phyloP scores from a whole-genome alignment of 331 rosid species.

The Pyracantha coccinea region DNA sequence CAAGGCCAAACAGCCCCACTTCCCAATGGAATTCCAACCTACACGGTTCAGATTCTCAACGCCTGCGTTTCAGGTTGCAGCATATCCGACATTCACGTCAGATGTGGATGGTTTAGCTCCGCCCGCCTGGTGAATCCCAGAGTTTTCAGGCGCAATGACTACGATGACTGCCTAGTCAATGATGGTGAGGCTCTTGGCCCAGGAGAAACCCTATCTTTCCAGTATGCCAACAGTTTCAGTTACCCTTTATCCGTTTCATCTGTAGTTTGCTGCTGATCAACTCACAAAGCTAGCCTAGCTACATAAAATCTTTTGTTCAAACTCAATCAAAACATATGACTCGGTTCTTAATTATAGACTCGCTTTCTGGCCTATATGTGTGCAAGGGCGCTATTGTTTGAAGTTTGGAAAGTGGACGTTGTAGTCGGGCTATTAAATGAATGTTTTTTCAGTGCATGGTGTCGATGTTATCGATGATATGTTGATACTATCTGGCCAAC shows the following conservation, averaged over 20 bases:
- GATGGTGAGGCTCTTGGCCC: slow-evolving; percentile 38
- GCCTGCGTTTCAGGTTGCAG: slow-evolving; percentile 37
- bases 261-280: slow-evolving; percentile 20
- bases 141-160: slow-evolving; percentile 35
- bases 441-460: too few species aligned
- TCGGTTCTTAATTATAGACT: neutral
- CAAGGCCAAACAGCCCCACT: slow-evolving; percentile 44
- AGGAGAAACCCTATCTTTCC: slow-evolving; percentile 41
- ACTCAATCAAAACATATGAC: neutral
- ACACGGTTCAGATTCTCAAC: slow-evolving; percentile 46
- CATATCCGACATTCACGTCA: slow-evolving; percentile 37
- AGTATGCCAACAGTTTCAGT: slow-evolving; percentile 41
- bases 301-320: neutral
- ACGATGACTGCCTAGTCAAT: slow-evolving; percentile 53
- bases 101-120: slow-evolving; percentile 77
- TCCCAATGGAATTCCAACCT: slow-evolving; percentile 51
- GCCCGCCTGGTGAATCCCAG: slow-evolving; percentile 39
- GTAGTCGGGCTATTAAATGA: neutral
- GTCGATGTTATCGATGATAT: neutral
- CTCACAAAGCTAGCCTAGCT: neutral
- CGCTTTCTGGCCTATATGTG: too few species aligned
- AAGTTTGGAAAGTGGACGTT: neutral
- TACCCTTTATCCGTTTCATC: slow-evolving; percentile 65
- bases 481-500: neutral
- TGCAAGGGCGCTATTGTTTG: neutral